These are phyloP conservation scores for Phaeophleospora eucalypticola DNA, from an alignment of 2,329 filamentous ascomycete species.

Conservation along the genomic window DNA sequence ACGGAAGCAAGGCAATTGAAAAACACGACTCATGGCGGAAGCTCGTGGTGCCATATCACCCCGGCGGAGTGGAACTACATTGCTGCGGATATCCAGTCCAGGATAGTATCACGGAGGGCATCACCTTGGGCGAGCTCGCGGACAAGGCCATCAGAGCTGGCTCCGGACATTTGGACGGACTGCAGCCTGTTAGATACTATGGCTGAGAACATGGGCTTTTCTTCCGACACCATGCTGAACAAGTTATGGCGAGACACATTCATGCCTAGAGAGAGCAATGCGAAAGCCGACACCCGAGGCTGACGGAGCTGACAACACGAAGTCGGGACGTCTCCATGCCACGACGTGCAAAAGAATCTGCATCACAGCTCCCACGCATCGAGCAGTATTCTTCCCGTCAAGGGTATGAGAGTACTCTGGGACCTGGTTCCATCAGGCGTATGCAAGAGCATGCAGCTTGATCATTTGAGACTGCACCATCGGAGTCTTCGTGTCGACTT, in stretches of 20 bases:
- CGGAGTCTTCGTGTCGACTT: too few species aligned
- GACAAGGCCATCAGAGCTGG: slow-evolving; percentile 21
- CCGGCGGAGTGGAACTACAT: slow-evolving; percentile 18
- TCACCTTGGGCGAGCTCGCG: slow-evolving; percentile 21
- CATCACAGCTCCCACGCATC: too few species aligned
- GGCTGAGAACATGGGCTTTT: slow-evolving; percentile 2
- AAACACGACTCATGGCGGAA: slow-evolving; percentile 18
- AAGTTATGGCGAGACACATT: background rate
- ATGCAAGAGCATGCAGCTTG: too few species aligned
- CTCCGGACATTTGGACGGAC: slow-evolving; percentile 14
- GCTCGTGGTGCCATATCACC: slow-evolving; percentile 17
- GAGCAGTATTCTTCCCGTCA: too few species aligned
- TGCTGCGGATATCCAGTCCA: slow-evolving; percentile 22
- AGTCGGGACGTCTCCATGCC: too few species aligned
- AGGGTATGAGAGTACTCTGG: too few species aligned
- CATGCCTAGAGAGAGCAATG: background rate
- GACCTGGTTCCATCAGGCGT: too few species aligned
- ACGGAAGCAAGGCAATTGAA: slow-evolving; percentile 17
- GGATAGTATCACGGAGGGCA: slow-evolving; percentile 9
- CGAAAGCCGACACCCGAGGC: background rate
- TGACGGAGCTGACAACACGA: too few species aligned
- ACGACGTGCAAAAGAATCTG: too few species aligned
- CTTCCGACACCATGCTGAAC: background rate
- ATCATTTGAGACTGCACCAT: too few species aligned
- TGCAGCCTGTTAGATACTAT: slow-evolving; percentile 17